Base-by-base conservation (phyloP, 2,329 filamentous ascomycete species). In the Lachnellula subtilissima region DNA sequence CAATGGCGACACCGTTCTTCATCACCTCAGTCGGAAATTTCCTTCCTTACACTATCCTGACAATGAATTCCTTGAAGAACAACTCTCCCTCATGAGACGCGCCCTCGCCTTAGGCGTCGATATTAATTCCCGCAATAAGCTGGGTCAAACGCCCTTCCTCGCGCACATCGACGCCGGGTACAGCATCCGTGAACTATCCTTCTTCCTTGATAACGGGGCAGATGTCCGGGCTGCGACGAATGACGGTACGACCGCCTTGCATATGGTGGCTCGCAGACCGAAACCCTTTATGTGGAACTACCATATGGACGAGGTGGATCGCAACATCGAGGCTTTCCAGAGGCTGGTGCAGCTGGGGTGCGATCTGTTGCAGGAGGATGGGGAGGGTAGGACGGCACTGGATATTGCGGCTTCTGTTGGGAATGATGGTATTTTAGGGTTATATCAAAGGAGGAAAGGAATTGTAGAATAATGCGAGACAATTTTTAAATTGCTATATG, bases 291-390 rank as follows among this genome's bases (percentile, higher is more conserved):
- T 1, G 37, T 6, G 37, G 15, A 40, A 17, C 17, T 32, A 11
- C 4, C 37, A 8, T 14, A 14, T 39, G 15, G 37, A n/a, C 37
- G 37, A n/a, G 2, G 37, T 17, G 14, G 37, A 40, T 9, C 14
- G 2, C 37, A 17, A 40, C 12, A 40, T 15, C 2, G 22, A 14
- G 6, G n/a, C 39, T 15, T 56, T 56, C 46, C 37, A 46, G n/a
- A 42, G 49, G 23, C 15, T 56, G 46, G 32, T 56, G 28, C 25
- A 23, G 14, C 32, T 49, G 28, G 54, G 54, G 1, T 48, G 47
- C 22, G 51, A 62, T 58, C 54, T 56, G 25, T 52, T 55, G 52
- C 22, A 25, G 5, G 62, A 63, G 42, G 57, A 63, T 59, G 48
- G 28, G 5, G 53, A 56, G 42, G 45, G 52, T 19, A 61, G 52